Evolutionary conservation across 805 yeast species (phyloP), one percentile per base, ranked within the genome.

Genomic region (Ogataea henricii): DNA sequence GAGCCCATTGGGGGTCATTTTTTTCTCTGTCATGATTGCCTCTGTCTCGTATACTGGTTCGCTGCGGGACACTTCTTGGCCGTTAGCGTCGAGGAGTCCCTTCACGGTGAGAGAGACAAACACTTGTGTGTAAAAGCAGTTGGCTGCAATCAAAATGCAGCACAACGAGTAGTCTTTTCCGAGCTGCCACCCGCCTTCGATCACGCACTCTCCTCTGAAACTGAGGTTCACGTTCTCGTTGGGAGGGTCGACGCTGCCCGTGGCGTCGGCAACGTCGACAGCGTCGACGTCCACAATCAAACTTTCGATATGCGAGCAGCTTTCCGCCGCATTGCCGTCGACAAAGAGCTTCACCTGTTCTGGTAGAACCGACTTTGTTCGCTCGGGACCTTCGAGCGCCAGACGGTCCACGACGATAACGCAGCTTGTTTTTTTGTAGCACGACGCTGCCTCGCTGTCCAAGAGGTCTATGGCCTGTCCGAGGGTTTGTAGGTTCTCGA

Each of bases 21-120:
- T 30, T 33, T 51, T 45, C 4, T 43, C 29, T 9, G 35, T 36
- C 18, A 51, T 38, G 3, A 34, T 36, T 3, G 54, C 44, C 22
- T 51, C 51, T n/a, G 54, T 51, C 17, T 51, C 51, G 45, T 51
- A 51, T 12, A 45, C 25, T 6, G 46, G 39, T 23, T 51, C 51
- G 7, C 45, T 20, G 13, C 40, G 40, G 12, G 45, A n/a, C 14
- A 44, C 26, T 33, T 51, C 51, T 12, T 37, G 38, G 2, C 54
- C 54, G 20, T 39, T 29, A 9, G 54, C 37, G 33, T 51, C 54
- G 32, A 45, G 13, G 2, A 51, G 37, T 2, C 54, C 54, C n/a
- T 36, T 42, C n/a, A 45, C 32, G 7, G 44, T 47, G 39, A 51
- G 33, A 6, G 54, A 51, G 16, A 51, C 54, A 42, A 47, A 51